Conservation (phyloP, 1,139 yeast genomes). For the Lodderomyces elongisporus region DNA sequence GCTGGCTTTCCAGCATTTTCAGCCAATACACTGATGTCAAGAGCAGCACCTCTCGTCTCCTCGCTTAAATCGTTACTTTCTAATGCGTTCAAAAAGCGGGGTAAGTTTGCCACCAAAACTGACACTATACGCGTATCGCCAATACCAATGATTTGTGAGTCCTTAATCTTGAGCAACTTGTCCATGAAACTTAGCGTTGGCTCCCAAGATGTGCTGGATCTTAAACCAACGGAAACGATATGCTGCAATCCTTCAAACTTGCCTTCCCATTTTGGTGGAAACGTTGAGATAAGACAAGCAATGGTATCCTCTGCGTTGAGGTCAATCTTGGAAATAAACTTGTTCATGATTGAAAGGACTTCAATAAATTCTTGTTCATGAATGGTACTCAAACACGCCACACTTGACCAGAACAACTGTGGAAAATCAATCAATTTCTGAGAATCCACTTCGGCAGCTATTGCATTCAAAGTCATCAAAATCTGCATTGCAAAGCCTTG, state of each 20-base stretch:
- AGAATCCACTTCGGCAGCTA: constrained; percentile 77
- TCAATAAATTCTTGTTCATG: constrained; percentile 94
- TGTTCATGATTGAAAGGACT: constrained; percentile 72
- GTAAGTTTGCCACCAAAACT: constrained; percentile 73
- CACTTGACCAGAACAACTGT: constrained; percentile 92
- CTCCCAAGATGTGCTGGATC: constrained; percentile 78
- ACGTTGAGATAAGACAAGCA: constrained; percentile 72
- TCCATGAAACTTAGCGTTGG: constrained; percentile 72
- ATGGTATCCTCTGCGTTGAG: constrained; percentile 83
- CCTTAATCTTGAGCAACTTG: constrained; percentile 59
- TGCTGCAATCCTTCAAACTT: constrained; percentile 84
- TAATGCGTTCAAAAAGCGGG: constrained; percentile 77
- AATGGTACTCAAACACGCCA: constrained; percentile 84
- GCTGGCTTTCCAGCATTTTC: constrained; percentile 52
- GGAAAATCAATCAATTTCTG: constrained; percentile 82
- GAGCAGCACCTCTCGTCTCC: constrained; percentile 57
- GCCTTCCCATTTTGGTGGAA: constrained; percentile 97
- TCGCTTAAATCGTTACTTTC: constrained; percentile 48
- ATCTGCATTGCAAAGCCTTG: constrained; percentile 98
- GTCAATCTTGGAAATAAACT: constrained; percentile 82
- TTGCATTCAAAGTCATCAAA: constrained; percentile 88
- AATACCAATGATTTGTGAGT: constrained; percentile 75
- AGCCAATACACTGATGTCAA: constrained; percentile 56
- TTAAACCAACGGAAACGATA: constrained; percentile 71
- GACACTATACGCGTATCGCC: constrained; percentile 65